Conservation (phyloP, 495 filamentous ascomycete genomes). For the Schizothecium vesticola region DNA sequence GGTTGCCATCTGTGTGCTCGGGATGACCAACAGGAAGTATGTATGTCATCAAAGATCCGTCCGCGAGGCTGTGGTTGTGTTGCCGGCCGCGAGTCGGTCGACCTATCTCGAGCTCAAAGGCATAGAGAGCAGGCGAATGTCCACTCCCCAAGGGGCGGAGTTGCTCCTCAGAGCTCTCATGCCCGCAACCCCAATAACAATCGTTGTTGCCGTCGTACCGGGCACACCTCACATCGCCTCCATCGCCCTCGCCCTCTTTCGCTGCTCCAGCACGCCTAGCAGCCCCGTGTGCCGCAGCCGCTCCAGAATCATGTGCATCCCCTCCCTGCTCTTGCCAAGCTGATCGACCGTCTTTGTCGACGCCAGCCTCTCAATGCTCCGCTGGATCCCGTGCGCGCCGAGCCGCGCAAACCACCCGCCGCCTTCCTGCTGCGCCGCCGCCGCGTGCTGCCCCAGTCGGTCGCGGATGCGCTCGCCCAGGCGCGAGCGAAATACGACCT, state of each 20-base stretch:
- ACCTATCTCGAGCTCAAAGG: too few relatives aligned
- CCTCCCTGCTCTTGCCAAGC: slow-evolving; percentile 81
- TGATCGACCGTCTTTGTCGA: slow-evolving; percentile 77
- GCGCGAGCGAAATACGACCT: slow-evolving; percentile 77
- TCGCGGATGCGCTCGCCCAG: slow-evolving; percentile 68
- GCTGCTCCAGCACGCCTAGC: slow-evolving; percentile 80
- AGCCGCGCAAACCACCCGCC: slow-evolving; percentile 47
- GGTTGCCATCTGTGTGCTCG: background rate
- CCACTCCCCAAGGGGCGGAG: background rate
- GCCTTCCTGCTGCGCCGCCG: slow-evolving; percentile 10
- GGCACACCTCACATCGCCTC: slow-evolving; percentile 16
- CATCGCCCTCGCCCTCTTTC: slow-evolving; percentile 45
- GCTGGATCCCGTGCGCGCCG: slow-evolving; percentile 75
- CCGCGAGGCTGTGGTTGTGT: background rate
- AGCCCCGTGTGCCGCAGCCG: slow-evolving; percentile 71
- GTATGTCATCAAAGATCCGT: background rate
- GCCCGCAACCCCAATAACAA: background rate
- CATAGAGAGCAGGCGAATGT: background rate
- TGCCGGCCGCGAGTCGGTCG: background rate
- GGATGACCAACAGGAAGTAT: background rate
- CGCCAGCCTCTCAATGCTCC: slow-evolving; percentile 85
- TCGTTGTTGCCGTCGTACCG: background rate
- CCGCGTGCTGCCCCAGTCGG: slow-evolving; percentile 25
- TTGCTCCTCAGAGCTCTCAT: background rate
- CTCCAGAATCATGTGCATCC: slow-evolving; percentile 92